These are phyloP conservation scores for Diutina neorugosa DNA, from an alignment of 1,139 yeast species.

Conservation along the genomic window DNA sequence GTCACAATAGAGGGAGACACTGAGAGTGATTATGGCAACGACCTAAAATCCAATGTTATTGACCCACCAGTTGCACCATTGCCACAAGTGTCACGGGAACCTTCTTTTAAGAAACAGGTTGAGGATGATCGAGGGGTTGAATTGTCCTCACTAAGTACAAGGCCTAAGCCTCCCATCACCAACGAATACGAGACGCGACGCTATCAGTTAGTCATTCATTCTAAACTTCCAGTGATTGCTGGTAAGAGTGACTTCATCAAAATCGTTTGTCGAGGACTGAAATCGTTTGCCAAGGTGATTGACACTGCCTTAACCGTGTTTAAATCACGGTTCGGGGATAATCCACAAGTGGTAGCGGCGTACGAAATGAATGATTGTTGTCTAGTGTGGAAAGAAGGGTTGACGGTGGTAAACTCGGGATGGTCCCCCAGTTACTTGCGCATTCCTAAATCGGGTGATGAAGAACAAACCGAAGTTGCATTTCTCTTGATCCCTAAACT, in stretches of 20 bases:
- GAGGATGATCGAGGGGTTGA: too few species aligned
- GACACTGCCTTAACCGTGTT: background rate
- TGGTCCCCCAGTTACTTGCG: constrained; percentile 1
- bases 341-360: background rate
- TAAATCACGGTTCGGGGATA: background rate
- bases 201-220: background rate
- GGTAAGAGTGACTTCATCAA: background rate
- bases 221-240: background rate
- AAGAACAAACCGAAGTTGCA: background rate
- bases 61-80: too few species aligned
- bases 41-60: too few species aligned
- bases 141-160: background rate
- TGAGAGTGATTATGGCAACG: background rate
- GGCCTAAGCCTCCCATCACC: background rate
- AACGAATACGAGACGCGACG: background rate
- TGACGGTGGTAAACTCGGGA: background rate
- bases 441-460: background rate
- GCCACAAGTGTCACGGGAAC: too few species aligned
- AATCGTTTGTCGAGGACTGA: background rate
- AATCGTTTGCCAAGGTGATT: background rate
- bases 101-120: too few species aligned
- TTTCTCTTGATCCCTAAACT: background rate
- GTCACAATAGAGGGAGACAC: background rate
- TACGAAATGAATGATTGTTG: background rate
- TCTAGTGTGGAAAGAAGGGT: background rate